Evolutionary conservation across 108 stramenopile species (phyloP).

Genomic region (Skeletonema potamos): DNA sequence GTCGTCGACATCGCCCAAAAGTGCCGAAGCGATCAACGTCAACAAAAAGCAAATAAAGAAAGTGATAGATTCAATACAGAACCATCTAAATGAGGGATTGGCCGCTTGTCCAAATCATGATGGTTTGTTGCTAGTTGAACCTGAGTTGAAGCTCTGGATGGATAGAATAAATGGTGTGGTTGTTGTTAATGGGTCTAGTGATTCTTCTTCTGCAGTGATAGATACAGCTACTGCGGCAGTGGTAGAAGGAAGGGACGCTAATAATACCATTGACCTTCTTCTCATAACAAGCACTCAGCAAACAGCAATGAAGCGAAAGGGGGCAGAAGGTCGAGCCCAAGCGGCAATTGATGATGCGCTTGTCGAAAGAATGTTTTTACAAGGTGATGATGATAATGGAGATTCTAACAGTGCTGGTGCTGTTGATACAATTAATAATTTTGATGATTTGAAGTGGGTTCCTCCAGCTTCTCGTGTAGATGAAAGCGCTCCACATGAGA

Average conservation of each 20-base stretch:
- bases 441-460: background rate
- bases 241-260: background rate
- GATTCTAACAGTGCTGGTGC: background rate
- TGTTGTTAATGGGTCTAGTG: background rate
- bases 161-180: background rate
- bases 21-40: background rate
- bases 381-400: background rate
- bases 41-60: background rate
- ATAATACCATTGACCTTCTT: background rate
- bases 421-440: background rate
- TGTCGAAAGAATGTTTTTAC: background rate
- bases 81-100: conserved; percentile 22
- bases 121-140: conserved; percentile 10
- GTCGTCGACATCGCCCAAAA: background rate
- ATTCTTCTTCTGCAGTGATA: background rate
- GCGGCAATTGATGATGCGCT: conserved; percentile 48
- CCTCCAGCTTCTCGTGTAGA: background rate
- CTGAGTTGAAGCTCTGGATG: conserved; percentile 2
- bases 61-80: conserved; percentile 7
- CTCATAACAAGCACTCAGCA: background rate
- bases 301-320: background rate
- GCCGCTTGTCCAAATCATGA: conserved; percentile 40
- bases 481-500: background rate
- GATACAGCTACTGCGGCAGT: background rate
- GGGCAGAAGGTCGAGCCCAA: conserved; percentile 24